Evolutionary conservation across 805 yeast genomes (phyloP).

Genomic region (Cephaloascus fragrans): DNA sequence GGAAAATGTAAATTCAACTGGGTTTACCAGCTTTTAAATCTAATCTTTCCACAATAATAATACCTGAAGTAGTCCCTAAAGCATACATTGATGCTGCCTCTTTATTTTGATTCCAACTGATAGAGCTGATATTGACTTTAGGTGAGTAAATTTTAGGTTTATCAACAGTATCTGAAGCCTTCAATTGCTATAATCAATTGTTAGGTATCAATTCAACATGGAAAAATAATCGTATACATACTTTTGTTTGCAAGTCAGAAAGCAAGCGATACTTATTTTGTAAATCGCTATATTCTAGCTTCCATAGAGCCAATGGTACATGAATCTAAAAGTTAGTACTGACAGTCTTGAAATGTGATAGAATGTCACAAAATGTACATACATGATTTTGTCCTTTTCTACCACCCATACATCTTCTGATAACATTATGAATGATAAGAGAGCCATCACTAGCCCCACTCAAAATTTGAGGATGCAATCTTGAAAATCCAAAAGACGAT

Average conservation of each 20-base stretch:
- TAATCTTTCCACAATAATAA: slow-evolving; percentile 34
- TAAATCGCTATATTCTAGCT: slow-evolving; percentile 26
- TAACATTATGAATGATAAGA: slow-evolving; percentile 27
- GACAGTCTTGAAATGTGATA: slow-evolving; percentile 19
- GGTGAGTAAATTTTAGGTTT: slow-evolving; percentile 32
- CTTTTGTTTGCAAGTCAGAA: slow-evolving; percentile 22
- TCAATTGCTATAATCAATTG: slow-evolving; percentile 12
- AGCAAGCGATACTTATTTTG: slow-evolving; percentile 29
- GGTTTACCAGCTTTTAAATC: slow-evolving; percentile 16
- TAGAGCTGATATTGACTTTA: slow-evolving; percentile 35
- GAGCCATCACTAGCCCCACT: slow-evolving; percentile 43
- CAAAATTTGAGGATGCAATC: slow-evolving; percentile 34
- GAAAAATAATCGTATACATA: slow-evolving; percentile 1
- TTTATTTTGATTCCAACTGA: slow-evolving; percentile 50
- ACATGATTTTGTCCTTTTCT: slow-evolving; percentile 8
- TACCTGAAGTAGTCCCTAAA: slow-evolving; percentile 41
- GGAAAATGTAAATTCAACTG: slow-evolving; percentile 6
- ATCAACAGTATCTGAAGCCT: slow-evolving; percentile 18
- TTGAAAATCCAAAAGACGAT: slow-evolving; percentile 27
- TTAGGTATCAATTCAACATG: too few relatives aligned
- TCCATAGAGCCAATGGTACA: slow-evolving; percentile 20
- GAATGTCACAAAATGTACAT: slow-evolving; percentile 10
- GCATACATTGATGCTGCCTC: slow-evolving; percentile 37
- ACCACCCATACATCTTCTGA: slow-evolving; percentile 15
- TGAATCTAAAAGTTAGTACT: slow-evolving; percentile 23